Percentiles rank a stretch among this genome's conserved stretches.
Evolutionary conservation across 495 filamentous ascomycete species (phyloP).

Genomic region (Beverwykella pulmonaria): DNA sequence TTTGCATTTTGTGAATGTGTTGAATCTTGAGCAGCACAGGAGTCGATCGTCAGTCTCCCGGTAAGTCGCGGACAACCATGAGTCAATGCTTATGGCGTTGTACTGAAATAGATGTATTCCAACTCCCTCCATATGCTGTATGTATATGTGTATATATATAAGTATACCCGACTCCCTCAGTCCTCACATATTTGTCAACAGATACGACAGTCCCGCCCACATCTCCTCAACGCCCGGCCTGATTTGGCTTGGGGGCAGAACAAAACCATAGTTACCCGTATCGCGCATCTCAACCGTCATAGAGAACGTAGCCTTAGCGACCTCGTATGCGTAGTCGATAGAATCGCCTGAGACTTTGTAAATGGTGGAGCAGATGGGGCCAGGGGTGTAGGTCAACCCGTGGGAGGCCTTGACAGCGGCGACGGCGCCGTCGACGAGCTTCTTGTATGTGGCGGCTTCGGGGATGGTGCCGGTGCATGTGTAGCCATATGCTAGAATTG

Average conservation of each 20-base stretch:
- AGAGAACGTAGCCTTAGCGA: slow-evolving; percentile 54
- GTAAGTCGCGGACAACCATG: too few relatives aligned
- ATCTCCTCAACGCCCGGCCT: slow-evolving; percentile 55
- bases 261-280: slow-evolving; percentile 56
- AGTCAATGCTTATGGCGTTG: too few relatives aligned
- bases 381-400: slow-evolving; percentile 51
- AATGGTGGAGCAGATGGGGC: slow-evolving; percentile 61
- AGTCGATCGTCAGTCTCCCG: too few relatives aligned
- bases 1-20: too few relatives aligned
- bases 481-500: slow-evolving; percentile 51
- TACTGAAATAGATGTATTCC: too few relatives aligned
- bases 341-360: slow-evolving; percentile 60
- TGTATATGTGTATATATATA: not conserved
- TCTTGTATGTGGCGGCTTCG: slow-evolving; percentile 44
- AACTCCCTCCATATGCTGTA: not conserved
- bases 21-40: too few relatives aligned
- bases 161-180: not conserved
- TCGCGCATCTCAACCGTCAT: slow-evolving; percentile 61
- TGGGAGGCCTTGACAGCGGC: slow-evolving; percentile 50
- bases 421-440: slow-evolving; percentile 40
- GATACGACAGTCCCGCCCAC: slow-evolving; percentile 59
- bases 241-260: slow-evolving; percentile 61
- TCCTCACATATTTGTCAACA: slow-evolving; percentile 52
- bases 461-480: slow-evolving; percentile 52
- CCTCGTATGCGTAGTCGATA: slow-evolving; percentile 59